Conservation (phyloP, 768 basidiomycete genomes). For the Mycena pura region DNA sequence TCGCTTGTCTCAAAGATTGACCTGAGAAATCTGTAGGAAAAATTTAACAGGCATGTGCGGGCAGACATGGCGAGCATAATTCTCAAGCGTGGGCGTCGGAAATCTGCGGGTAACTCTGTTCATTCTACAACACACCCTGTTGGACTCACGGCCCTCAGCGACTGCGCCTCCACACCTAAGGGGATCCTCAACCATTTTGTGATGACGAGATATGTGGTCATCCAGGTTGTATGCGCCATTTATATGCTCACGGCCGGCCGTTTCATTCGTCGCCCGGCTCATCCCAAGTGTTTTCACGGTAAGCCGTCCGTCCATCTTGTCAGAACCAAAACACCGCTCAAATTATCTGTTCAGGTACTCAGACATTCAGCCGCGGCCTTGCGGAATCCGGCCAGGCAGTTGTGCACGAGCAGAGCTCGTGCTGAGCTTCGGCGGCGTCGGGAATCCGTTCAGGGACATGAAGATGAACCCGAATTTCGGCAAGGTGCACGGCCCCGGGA, state of each 20-base stretch:
- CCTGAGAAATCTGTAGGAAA: no score
- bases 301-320: neutral
- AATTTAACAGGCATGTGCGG: no score
- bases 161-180: neutral
- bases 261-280: neutral
- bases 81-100: neutral
- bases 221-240: neutral
- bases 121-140: no score
- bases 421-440: neutral
- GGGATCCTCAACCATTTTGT: slow-evolving; percentile 1
- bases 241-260: neutral
- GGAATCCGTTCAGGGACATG: slow-evolving; percentile 13
- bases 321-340: neutral
- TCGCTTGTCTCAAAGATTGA: no score
- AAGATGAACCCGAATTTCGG: no score
- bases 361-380: neutral
- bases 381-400: neutral
- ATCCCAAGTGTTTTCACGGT: slow-evolving; percentile 18
- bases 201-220: neutral
- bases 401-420: slow-evolving; percentile 6
- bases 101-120: slow-evolving; percentile 1
- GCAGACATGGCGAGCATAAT: no score
- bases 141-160: neutral
- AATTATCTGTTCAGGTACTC: neutral
- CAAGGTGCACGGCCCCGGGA: slow-evolving; percentile 6